Evolutionary conservation across 2,329 filamentous ascomycete species (phyloP).

Genomic region (Drechmeria coniospora): DNA sequence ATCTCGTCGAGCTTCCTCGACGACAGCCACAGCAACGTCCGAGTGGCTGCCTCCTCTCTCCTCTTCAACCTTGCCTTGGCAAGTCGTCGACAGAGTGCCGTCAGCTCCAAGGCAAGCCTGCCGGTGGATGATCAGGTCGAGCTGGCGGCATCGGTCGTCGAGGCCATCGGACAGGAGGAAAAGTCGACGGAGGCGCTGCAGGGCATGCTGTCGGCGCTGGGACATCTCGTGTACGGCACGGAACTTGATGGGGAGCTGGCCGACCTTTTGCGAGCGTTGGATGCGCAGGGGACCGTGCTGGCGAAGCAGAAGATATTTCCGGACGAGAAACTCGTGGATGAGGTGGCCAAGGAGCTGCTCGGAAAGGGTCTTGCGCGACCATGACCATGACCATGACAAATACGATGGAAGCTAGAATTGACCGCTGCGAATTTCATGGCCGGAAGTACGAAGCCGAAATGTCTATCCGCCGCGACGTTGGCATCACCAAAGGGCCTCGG

Average conservation of each 20-base stretch:
- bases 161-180: slow-evolving; percentile 48
- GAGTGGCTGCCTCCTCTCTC: slow-evolving; percentile 68
- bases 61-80: slow-evolving; percentile 67
- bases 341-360: slow-evolving; percentile 36
- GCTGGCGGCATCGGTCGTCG: slow-evolving; percentile 63
- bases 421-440: not conserved
- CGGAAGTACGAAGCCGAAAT: no score
- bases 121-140: slow-evolving; percentile 63
- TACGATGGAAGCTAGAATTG: not conserved
- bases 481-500: no score
- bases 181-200: slow-evolving; percentile 56
- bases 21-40: slow-evolving; percentile 53
- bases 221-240: slow-evolving; percentile 58
- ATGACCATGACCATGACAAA: slow-evolving; percentile 4
- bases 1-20: slow-evolving; percentile 70
- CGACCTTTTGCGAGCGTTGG: slow-evolving; percentile 65
- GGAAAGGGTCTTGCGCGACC: slow-evolving; percentile 30
- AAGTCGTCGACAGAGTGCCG: slow-evolving; percentile 49
- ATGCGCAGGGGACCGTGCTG: slow-evolving; percentile 49
- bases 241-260: slow-evolving; percentile 58
- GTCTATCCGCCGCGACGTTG: no score
- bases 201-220: slow-evolving; percentile 61
- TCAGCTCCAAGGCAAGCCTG: slow-evolving; percentile 41
- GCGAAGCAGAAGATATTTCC: slow-evolving; percentile 42
- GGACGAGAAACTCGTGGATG: slow-evolving; percentile 38